Evolutionary conservation across 2,329 filamentous ascomycete species (phyloP).

Genomic region (Ophiostoma himal-ulmi): DNA sequence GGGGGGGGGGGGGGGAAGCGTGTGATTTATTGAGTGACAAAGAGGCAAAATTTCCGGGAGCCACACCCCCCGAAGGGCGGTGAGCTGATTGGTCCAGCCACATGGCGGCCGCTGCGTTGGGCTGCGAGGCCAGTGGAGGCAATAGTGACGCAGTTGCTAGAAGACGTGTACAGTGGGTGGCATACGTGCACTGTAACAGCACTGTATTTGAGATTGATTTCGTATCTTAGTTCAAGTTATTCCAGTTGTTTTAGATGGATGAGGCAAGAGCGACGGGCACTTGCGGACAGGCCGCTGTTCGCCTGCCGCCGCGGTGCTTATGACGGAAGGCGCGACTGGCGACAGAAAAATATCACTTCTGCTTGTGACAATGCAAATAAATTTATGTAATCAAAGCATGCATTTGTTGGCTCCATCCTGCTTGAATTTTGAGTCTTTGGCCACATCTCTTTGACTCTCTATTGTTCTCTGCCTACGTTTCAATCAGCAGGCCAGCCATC

Average conservation of each 20-base stretch:
- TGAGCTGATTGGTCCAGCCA: slow-evolving; percentile 23
- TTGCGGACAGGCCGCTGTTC: neutral
- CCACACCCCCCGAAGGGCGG: slow-evolving; percentile 10
- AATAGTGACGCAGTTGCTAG: slow-evolving; percentile 5
- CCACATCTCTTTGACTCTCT: neutral
- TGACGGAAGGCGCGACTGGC: neutral
- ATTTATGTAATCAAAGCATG: neutral
- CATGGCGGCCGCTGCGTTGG: slow-evolving; percentile 14
- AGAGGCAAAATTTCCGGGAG: slow-evolving; percentile 21
- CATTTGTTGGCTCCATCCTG: neutral
- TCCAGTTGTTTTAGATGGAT: neutral
- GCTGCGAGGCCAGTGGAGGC: slow-evolving; percentile 11
- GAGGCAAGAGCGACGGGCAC: neutral
- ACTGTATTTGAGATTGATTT: neutral
- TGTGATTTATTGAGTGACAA: slow-evolving; percentile 16
- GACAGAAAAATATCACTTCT: neutral
- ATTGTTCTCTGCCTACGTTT: neutral
- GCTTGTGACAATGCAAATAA: neutral
- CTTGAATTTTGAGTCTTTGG: neutral
- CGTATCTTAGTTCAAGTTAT: too few relatives aligned
- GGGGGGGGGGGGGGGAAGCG: slow-evolving; percentile 11
- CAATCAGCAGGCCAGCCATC: neutral
- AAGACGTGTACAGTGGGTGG: slow-evolving; percentile 12
- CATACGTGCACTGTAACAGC: neutral
- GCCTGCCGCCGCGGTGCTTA: too few relatives aligned